Conservation (phyloP, 176 grass and related monocot genomes). For the Dactylis glomerata region DNA sequence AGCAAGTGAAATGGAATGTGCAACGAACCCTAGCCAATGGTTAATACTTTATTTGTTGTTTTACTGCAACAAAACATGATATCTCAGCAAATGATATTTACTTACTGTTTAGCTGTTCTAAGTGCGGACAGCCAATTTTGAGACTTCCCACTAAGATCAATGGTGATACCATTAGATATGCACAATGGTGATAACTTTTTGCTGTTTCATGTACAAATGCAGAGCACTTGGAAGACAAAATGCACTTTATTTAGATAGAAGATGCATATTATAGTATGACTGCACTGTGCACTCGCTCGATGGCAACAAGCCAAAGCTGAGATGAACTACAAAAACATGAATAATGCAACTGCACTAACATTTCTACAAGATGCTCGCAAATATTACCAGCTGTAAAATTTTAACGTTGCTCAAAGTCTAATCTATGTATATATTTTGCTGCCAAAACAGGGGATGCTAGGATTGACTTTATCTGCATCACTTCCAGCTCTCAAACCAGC, state of each 20-base stretch:
- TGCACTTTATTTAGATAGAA: neutral
- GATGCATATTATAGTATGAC: neutral
- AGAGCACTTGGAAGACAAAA: neutral
- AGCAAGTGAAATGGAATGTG: neutral
- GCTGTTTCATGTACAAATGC: neutral
- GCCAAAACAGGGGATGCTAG: slow-evolving; percentile 35
- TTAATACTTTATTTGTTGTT: neutral
- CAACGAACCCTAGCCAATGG: neutral
- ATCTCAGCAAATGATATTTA: neutral
- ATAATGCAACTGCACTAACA: neutral
- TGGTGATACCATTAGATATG: neutral
- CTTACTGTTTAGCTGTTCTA: slow-evolving; percentile 5
- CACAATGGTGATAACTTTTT: neutral
- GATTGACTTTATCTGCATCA: slow-evolving; percentile 39
- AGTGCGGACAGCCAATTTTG: neutral
- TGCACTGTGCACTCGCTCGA: slow-evolving; percentile 1
- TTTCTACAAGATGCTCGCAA: slow-evolving; percentile 8
- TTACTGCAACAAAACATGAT: neutral
- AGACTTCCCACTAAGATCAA: neutral
- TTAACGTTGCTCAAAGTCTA: neutral
- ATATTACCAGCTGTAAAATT: neutral
- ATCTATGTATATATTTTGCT: neutral
- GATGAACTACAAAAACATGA: neutral
- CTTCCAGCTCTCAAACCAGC: slow-evolving; percentile 31
- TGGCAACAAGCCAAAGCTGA: neutral